Conservation (phyloP, 1,284 basidiomycete genomes). For the Leccinum fallax region DNA sequence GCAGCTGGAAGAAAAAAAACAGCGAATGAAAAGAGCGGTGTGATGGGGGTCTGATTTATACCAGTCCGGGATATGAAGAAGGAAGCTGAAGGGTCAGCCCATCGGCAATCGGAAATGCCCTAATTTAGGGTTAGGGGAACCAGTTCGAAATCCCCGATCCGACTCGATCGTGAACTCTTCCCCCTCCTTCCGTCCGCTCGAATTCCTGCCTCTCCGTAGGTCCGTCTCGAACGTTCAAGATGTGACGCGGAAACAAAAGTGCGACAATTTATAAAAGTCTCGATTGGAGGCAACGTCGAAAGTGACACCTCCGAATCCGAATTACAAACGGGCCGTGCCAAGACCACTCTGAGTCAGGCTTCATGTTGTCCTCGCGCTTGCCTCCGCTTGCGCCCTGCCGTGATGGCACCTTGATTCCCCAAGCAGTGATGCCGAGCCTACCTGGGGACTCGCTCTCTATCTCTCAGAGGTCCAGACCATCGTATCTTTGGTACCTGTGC, state of each 20-base stretch:
- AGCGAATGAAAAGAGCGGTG: conserved; percentile 1
- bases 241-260: not conserved
- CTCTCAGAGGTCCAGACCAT: not conserved
- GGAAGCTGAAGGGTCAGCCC: conserved; percentile 11
- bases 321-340: not conserved
- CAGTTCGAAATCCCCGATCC: conserved; percentile 4
- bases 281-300: not conserved
- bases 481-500: not conserved
- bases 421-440: not conserved
- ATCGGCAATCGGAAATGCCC: conserved; percentile 18
- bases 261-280: not conserved
- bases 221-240: not conserved
- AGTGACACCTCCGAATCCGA: not conserved
- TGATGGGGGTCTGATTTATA: conserved; percentile 16
- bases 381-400: not conserved
- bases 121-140: not conserved
- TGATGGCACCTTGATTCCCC: not conserved
- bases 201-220: not conserved
- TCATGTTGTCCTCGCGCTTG: not conserved
- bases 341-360: not conserved
- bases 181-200: not conserved
- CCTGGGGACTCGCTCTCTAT: conserved; percentile 1
- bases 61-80: not conserved
- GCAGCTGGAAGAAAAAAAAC: not conserved
- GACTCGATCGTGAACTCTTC: not conserved